Percentiles rank a stretch among this genome's conserved stretches.
phyloP scores from a whole-genome alignment of 768 basidiomycete genomes.

The Amanita inopinata region DNA sequence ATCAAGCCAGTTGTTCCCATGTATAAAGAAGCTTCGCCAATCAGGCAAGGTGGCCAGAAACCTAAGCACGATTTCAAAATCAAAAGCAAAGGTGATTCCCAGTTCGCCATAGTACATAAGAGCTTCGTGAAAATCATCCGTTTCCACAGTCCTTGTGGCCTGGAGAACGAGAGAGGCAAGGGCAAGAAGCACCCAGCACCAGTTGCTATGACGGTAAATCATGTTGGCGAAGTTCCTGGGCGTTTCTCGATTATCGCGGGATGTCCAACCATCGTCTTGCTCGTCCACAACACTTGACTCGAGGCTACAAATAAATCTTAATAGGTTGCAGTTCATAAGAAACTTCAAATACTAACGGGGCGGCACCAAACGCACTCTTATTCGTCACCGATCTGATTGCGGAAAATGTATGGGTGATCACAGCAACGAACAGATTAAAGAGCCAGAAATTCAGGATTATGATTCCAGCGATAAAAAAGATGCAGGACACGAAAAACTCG shows the following conservation, averaged over 20 bases:
- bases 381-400: conserved; percentile 80
- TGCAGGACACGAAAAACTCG: conserved; percentile 79
- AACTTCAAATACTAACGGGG: conserved; percentile 37
- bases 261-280: conserved; percentile 54
- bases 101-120: conserved; percentile 61
- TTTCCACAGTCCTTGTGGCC: conserved; percentile 51
- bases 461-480: conserved; percentile 81
- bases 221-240: conserved; percentile 39
- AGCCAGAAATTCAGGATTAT: conserved; percentile 91
- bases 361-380: conserved; percentile 88
- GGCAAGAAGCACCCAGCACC: conserved; percentile 71
- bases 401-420: conserved; percentile 90
- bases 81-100: conserved; percentile 74
- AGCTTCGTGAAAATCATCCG: conserved; percentile 32
- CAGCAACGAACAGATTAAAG: conserved; percentile 88
- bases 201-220: conserved; percentile 48
- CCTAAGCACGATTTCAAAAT: conserved; percentile 78
- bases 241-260: conserved; percentile 33
- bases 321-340: neutral
- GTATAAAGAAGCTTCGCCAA: conserved; percentile 70
- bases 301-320: conserved; percentile 17
- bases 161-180: conserved; percentile 64
- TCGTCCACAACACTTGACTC: conserved; percentile 35
- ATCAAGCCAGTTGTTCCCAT: conserved; percentile 68
- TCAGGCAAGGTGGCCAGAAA: conserved; percentile 64